Base-by-base conservation (phyloP, 179 eudicot species). In the Gypsophila paniculata region DNA sequence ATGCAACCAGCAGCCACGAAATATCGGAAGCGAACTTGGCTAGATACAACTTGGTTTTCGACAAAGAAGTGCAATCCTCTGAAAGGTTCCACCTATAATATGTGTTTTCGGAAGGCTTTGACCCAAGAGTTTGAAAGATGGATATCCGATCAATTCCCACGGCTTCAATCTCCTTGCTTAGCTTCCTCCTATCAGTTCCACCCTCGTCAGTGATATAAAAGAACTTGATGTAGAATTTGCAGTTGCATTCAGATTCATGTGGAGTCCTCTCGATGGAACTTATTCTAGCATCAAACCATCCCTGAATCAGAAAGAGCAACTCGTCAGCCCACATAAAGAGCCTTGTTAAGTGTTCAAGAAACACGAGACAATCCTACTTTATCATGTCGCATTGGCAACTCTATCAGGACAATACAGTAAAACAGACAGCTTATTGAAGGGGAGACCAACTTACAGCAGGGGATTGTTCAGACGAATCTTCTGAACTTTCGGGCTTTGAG, bases 221-320 rank as follows among this genome's bases (percentile, higher is more conserved):
- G 75, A 86, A 78, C 70, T 80, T 87, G 71, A 95, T 81, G 76
- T 76, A 84, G 77, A 88, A 87, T 53, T 85, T 72, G 83, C 99
- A 95, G 15, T 69, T 34, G 78, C 99, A 95, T 61, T 74, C 69
- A 25, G 74, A 60, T 32, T 77, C 87, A 80, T 95, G 98, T 21
- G 93, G 93, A 68, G 82, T 85, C 80, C 98, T 86, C 86, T 87
- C 89, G 13, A 95, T 75, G 9, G 97, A 92, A 34, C 75, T 78
- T 74, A 95, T 85, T 82, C 79, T 85, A 42, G 91, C 99, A 81
- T 95, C 99, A 51, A 80, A 60, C 96, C 95, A 92, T 17, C 85
- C 91, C 98, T 92, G 63, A 52, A 76, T 61, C 14, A 52, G 39
- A 65, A 23, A 73, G 36, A 46, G 71, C 39, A 72, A 23, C 12